These are phyloP conservation scores for Ophidiomyces ophidiicola DNA, from an alignment of 2,329 filamentous ascomycete species.

Conservation along the genomic window DNA sequence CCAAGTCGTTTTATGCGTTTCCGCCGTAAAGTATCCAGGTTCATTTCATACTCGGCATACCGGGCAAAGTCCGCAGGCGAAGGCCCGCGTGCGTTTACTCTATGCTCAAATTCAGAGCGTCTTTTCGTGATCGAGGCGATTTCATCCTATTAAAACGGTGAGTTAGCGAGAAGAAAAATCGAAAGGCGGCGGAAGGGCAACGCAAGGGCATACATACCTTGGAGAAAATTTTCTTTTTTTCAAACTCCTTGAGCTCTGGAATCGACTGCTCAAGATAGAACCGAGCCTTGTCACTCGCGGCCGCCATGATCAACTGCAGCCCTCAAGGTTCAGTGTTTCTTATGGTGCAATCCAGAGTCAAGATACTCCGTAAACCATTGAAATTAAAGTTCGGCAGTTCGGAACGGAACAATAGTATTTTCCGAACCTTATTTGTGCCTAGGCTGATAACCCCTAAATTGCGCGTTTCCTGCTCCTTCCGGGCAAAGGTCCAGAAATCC, in stretches of 20 bases:
- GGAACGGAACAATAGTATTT: conserved; percentile 3
- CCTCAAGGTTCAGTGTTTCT: background rate
- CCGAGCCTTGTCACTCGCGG: conserved; percentile 81
- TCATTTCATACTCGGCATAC: conserved; percentile 64
- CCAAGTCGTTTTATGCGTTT: conserved; percentile 74
- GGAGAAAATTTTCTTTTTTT: conserved; percentile 81
- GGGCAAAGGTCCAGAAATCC: background rate
- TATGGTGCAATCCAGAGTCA: background rate
- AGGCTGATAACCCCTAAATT: background rate
- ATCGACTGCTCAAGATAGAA: conserved; percentile 90
- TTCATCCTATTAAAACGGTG: conserved; percentile 52
- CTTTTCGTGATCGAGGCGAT: conserved; percentile 80
- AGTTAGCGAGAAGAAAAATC: no score
- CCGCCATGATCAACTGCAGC: conserved; percentile 53
- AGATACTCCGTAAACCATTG: no score
- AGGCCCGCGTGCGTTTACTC: conserved; percentile 68
- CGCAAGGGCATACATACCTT: no score
- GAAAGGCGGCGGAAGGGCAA: no score
- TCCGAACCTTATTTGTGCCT: conserved; percentile 1
- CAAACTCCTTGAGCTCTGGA: conserved; percentile 82
- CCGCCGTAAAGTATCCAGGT: conserved; percentile 57
- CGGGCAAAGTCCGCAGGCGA: conserved; percentile 66
- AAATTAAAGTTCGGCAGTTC: no score
- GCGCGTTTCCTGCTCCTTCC: background rate
- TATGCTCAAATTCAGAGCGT: conserved; percentile 86